phyloP scores from a whole-genome alignment of 1,284 basidiomycete species.

The Sporisorium iseilematis-ciliati region DNA sequence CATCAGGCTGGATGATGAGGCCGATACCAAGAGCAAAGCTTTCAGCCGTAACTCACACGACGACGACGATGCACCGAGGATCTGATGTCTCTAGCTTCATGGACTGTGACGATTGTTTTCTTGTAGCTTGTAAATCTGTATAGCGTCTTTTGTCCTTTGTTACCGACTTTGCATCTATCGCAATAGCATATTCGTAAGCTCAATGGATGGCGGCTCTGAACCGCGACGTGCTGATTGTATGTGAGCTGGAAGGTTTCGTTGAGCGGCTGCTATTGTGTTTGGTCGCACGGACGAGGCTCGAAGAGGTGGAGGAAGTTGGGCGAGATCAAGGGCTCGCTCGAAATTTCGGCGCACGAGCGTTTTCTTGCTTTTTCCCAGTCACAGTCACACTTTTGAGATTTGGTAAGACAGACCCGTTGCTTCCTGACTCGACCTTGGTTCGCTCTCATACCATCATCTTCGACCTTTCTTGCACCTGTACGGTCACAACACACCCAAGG shows the following conservation, averaged over 20 bases:
- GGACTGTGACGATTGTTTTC: constrained; percentile 3
- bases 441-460: not conserved
- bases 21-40: constrained; percentile 26
- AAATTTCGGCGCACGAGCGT: constrained; percentile 13
- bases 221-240: not conserved
- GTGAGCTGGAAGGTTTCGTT: not conserved
- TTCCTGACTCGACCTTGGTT: not conserved
- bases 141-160: not conserved
- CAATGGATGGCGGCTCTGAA: not conserved
- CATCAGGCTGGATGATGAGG: constrained; percentile 36
- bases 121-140: not conserved
- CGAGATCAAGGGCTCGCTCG: not conserved
- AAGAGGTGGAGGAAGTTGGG: constrained; percentile 1
- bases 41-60: constrained; percentile 27
- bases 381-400: constrained; percentile 12
- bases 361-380: not conserved
- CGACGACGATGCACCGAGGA: constrained; percentile 43
- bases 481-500: too few species aligned
- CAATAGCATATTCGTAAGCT: not conserved
- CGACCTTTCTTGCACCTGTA: not conserved
- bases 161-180: constrained; percentile 4
- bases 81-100: constrained; percentile 7
- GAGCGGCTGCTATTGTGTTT: not conserved
- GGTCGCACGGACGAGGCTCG: not conserved
- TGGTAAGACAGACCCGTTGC: constrained; percentile 14